These are phyloP conservation scores for Amanita rubescens DNA, from an alignment of 768 basidiomycete genomes.

Conservation along the genomic window DNA sequence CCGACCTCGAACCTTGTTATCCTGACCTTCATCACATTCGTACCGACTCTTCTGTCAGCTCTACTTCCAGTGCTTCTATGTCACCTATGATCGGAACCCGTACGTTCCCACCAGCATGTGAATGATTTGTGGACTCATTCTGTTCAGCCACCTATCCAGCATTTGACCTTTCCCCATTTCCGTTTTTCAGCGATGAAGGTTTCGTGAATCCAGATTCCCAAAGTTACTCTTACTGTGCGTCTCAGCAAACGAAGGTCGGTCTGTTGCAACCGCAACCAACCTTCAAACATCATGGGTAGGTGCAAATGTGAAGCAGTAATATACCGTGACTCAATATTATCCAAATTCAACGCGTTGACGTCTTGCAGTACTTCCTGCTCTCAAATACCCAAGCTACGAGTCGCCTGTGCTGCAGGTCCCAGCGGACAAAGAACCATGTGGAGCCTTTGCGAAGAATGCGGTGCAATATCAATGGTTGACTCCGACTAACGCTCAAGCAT, in stretches of 20 bases:
- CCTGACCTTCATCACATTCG: slow-evolving; percentile 53
- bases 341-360: neutral
- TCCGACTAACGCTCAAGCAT: slow-evolving; percentile 38
- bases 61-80: slow-evolving; percentile 40
- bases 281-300: slow-evolving; percentile 70
- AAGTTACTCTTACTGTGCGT: slow-evolving; percentile 34
- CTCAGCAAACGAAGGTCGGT: slow-evolving; percentile 44
- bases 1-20: slow-evolving; percentile 51
- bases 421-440: slow-evolving; percentile 78
- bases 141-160: slow-evolving; percentile 47
- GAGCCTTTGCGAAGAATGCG: slow-evolving; percentile 84
- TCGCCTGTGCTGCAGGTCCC: slow-evolving; percentile 65
- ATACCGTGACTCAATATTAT: neutral
- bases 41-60: slow-evolving; percentile 58
- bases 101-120: slow-evolving; percentile 25
- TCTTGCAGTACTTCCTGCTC: slow-evolving; percentile 52
- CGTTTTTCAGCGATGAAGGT: slow-evolving; percentile 40
- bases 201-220: slow-evolving; percentile 42
- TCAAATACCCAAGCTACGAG: slow-evolving; percentile 77
- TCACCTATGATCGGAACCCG: slow-evolving; percentile 40
- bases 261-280: slow-evolving; percentile 58
- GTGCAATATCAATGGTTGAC: slow-evolving; percentile 85
- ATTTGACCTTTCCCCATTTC: slow-evolving; percentile 54
- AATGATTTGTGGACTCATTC: neutral
- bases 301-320: slow-evolving; percentile 8